A percentile compares a stretch with the other conserved stretches of the same genome.
These are phyloP conservation scores for Penicillium sp. DNA, from an alignment of 2,329 filamentous ascomycete species.

Conservation along the genomic window DNA sequence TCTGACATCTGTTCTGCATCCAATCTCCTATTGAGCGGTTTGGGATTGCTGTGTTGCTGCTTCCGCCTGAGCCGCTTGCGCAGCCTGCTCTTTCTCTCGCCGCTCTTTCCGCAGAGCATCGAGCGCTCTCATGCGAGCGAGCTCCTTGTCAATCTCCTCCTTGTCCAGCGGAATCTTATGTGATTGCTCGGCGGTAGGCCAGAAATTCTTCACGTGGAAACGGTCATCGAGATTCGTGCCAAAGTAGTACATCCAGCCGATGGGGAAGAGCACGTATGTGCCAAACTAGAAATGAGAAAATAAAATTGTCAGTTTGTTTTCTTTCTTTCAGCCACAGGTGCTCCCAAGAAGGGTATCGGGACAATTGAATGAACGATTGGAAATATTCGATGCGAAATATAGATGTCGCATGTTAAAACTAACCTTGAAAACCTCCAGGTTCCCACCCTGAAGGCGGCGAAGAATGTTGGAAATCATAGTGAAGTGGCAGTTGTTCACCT, in stretches of 20 bases:
- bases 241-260: conserved; percentile 99
- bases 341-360: no score
- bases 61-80: conserved; percentile 9
- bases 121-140: conserved; percentile 59
- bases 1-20: neutral
- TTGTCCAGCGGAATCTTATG: conserved; percentile 49
- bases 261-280: conserved; percentile 98
- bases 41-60: conserved; percentile 8
- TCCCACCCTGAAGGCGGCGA: conserved; percentile 67
- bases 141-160: conserved; percentile 66
- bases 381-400: no score
- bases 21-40: conserved; percentile 10
- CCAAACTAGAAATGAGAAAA: conserved; percentile 61
- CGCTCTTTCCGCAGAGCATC: conserved; percentile 44
- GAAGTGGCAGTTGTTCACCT: neutral
- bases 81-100: conserved; percentile 21
- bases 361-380: no score
- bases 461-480: conserved; percentile 36
- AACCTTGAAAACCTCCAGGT: conserved; percentile 94
- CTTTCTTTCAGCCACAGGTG: no score
- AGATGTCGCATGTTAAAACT: conserved; percentile 6
- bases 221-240: conserved; percentile 93
- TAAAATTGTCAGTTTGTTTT: neutral
- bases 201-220: conserved; percentile 86
- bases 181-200: conserved; percentile 64